Evolutionary conservation across 2,329 filamentous ascomycete species (phyloP), one percentile per base, ranked within the genome.

Genomic region (Hypocrella siamensis): DNA sequence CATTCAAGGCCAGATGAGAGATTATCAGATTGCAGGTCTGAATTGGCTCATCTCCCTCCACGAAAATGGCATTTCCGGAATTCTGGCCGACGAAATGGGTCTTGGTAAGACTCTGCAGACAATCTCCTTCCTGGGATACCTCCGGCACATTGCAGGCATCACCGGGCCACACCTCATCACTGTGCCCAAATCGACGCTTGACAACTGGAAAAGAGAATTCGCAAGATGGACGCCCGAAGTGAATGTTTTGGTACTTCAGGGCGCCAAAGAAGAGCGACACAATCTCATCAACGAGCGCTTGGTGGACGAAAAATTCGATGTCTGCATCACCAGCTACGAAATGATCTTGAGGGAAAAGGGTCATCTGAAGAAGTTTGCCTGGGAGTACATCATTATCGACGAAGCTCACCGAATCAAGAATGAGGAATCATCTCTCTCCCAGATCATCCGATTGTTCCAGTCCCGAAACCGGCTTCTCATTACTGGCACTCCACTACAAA

Each of bases 371-470:
- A 96, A 96, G 55, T 93, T 98, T 53, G 86, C 90, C 0, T 98
- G 90, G 90, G 88, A 98, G 54, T 98, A 98, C 57, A 98, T 98
- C 55, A 93, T 98, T 44, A 93, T 98, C 41, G 90, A 98, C 47
- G 90, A 98, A 45, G 74, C 90, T 3, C 90, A 98, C 56, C 84
- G 90, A 38, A 98, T 98, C 70, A 98, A 98, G 65, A 98, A 98
- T 56, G 90, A 98, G 52, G 85, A 96, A 54, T 98, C 90, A 0
- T 94, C 90, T 0, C 67, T 98, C 3, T 86, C 90, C 3, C 88
- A 96, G 49, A 92, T 96, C 42, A 93, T 98, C 41, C 83, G 90
- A 43, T 63, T 94, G 32, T 98, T 98, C 65, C 83, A 86, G 57
- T 98, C 90, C 5, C 75, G 90, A 49, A 96, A 96, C 52, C 79